A percentile compares a stretch with the other conserved stretches of the same genome.
These are phyloP conservation scores for Aquilaria sinensis DNA, from an alignment of 345 rosid genomes.

Conservation along the genomic window DNA sequence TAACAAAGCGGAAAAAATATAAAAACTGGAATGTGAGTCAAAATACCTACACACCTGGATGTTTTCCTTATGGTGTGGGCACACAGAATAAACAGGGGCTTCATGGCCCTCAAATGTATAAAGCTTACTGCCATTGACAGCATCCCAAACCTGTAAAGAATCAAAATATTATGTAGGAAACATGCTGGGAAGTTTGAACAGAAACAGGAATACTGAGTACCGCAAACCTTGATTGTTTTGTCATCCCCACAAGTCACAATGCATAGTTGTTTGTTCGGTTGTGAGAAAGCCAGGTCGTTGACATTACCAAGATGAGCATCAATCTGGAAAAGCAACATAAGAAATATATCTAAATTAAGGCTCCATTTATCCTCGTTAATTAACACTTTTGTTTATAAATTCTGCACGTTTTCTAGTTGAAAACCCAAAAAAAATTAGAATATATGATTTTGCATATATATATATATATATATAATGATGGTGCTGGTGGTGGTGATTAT, in stretches of 20 bases:
- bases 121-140: slow-evolving; percentile 39
- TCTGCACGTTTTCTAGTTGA: too few species aligned
- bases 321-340: slow-evolving; percentile 27
- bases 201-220: background rate
- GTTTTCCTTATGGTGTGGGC: slow-evolving; percentile 58
- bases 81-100: slow-evolving; percentile 67
- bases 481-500: too few species aligned
- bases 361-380: too few species aligned
- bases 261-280: slow-evolving; percentile 53
- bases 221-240: slow-evolving; percentile 54
- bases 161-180: background rate
- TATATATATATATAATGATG: too few species aligned
- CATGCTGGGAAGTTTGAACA: background rate
- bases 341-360: background rate
- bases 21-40: too few species aligned
- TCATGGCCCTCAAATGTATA: slow-evolving; percentile 73
- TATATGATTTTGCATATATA: too few species aligned
- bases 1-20: background rate
- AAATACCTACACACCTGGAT: slow-evolving; percentile 36
- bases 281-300: slow-evolving; percentile 67
- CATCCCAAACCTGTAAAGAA: slow-evolving; percentile 60
- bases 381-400: too few species aligned
- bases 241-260: slow-evolving; percentile 68
- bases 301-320: slow-evolving; percentile 69
- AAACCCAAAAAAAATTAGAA: too few species aligned